Percentiles rank a stretch among this genome's conserved stretches.
These are phyloP conservation scores for Citrullus colocynthis DNA, from an alignment of 306 rosid species.

Conservation along the genomic window DNA sequence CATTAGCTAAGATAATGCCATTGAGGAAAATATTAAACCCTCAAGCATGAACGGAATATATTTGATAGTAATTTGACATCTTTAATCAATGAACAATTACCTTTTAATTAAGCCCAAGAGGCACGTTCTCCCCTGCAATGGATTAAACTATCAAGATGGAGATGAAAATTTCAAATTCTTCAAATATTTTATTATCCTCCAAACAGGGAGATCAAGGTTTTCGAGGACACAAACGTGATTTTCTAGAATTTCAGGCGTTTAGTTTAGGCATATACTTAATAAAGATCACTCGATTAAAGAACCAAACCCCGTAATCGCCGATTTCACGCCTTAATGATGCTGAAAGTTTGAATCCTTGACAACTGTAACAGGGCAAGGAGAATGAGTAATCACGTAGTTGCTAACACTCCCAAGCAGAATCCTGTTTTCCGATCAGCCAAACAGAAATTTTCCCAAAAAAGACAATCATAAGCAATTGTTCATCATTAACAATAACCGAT, in stretches of 20 bases:
- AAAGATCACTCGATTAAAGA: neutral
- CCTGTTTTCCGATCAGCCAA: constrained; percentile 29
- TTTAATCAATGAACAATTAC: neutral
- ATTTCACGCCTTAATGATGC: constrained; percentile 2
- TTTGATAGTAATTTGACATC: neutral
- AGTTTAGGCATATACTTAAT: neutral
- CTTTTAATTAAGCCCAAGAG: neutral
- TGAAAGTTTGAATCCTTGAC: constrained; percentile 42
- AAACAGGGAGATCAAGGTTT: neutral
- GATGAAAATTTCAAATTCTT: neutral
- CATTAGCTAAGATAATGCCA: neutral
- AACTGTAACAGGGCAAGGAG: constrained; percentile 71
- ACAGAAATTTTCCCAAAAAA: neutral
- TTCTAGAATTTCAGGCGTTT: neutral
- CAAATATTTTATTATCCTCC: neutral
- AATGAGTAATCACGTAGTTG: constrained; percentile 49
- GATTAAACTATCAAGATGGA: neutral
- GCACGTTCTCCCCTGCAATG: neutral
- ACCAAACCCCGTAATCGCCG: neutral
- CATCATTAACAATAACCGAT: neutral
- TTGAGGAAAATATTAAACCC: neutral
- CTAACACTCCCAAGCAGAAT: constrained; percentile 81
- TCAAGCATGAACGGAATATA: neutral
- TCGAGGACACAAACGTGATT: neutral
- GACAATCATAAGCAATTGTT: neutral